Conservation (phyloP, 192 early-diverging fungal genomes). For the Oehlia diaphana region DNA sequence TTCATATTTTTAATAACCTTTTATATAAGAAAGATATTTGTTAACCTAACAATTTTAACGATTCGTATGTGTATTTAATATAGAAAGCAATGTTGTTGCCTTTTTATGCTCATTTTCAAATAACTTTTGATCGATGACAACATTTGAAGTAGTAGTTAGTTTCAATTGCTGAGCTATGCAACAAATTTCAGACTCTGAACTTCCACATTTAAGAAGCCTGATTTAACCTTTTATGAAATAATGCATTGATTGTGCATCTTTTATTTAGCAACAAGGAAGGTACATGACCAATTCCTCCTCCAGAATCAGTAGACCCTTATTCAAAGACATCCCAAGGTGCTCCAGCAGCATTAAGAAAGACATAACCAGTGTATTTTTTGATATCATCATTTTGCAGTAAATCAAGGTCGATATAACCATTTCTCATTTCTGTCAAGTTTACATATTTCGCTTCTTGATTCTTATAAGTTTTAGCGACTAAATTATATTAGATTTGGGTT, state of each 20-base stretch:
- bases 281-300: too few relatives aligned
- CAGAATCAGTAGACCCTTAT: too few relatives aligned
- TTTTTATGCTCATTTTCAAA: not conserved
- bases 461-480: not conserved
- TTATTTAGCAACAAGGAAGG: too few relatives aligned
- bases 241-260: too few relatives aligned
- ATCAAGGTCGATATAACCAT: not conserved
- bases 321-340: not conserved
- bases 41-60: not conserved
- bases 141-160: too few relatives aligned
- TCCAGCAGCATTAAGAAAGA: not conserved
- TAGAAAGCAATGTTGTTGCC: not conserved
- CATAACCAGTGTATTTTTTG: not conserved
- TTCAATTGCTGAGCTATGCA: too few relatives aligned
- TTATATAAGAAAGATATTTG: not conserved
- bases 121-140: too few relatives aligned
- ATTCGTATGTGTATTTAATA: not conserved
- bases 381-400: not conserved
- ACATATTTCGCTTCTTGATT: not conserved
- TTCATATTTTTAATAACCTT: not conserved
- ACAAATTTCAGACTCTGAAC: not conserved
- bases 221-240: too few relatives aligned
- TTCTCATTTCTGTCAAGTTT: not conserved
- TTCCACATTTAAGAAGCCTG: not conserved
- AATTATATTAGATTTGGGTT: not conserved